A percentile compares a stretch with the other conserved stretches of the same genome.
Conservation (phyloP, 192 early-diverging fungal genomes). For the Chytriomyces confervae region DNA sequence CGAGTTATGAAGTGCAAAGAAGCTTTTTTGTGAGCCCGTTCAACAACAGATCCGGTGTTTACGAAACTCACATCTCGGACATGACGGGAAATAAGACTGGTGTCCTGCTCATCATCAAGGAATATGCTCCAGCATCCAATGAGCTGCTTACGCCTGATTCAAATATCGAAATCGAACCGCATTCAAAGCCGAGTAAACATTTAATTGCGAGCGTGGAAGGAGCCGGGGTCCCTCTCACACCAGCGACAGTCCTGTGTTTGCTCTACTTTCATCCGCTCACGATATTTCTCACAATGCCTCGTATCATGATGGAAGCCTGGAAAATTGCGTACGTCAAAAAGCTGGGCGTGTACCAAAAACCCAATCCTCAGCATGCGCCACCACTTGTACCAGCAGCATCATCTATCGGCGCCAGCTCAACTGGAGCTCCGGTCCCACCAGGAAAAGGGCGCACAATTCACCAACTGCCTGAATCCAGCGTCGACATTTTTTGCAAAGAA, state of each 20-base stretch:
- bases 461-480: slow-evolving; percentile 21
- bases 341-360: slow-evolving; percentile 58
- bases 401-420: not conserved
- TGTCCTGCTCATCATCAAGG: slow-evolving; percentile 42
- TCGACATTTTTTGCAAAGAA: slow-evolving; percentile 10
- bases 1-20: slow-evolving; percentile 37
- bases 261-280: slow-evolving; percentile 51
- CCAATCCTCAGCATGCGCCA: slow-evolving; percentile 33
- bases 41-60: slow-evolving; percentile 54
- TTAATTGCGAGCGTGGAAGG: slow-evolving; percentile 44
- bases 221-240: slow-evolving; percentile 16
- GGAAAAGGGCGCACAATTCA: slow-evolving; percentile 17
- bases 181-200: slow-evolving; percentile 16
- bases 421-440: not conserved
- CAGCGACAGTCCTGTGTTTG: slow-evolving; percentile 31
- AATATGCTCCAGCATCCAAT: slow-evolving; percentile 32
- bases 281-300: slow-evolving; percentile 59
- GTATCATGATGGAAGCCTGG: slow-evolving; percentile 61
- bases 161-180: slow-evolving; percentile 20
- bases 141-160: not conserved
- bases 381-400: not conserved
- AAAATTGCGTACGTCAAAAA: slow-evolving; percentile 51
- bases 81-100: slow-evolving; percentile 29
- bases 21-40: slow-evolving; percentile 57
- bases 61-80: slow-evolving; percentile 45